A percentile compares a stretch with the other conserved stretches of the same genome.
Conservation (phyloP, 192 early-diverging fungal genomes). For the Coemansia sp. region DNA sequence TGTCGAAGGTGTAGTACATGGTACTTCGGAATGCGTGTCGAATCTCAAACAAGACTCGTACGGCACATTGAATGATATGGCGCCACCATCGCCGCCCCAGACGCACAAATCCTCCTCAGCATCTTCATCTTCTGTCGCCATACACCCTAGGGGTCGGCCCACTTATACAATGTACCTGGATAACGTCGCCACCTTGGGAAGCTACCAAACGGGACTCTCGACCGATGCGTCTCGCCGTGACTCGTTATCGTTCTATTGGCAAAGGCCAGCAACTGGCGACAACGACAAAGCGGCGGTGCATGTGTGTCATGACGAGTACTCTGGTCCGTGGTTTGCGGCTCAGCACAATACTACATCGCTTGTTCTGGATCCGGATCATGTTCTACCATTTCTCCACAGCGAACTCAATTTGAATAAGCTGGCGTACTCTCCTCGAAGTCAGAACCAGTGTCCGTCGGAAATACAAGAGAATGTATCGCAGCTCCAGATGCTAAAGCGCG, state of each 20-base stretch:
- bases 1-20: neutral
- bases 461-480: constrained; percentile 15
- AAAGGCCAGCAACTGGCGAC: neutral
- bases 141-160: constrained; percentile 7
- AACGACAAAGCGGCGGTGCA: neutral
- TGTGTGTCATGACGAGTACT: constrained; percentile 20
- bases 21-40: neutral
- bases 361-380: constrained; percentile 21
- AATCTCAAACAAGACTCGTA: neutral
- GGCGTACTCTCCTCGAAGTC: neutral
- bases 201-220: constrained; percentile 29
- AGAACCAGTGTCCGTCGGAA: neutral
- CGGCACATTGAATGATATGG: neutral
- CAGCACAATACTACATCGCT: constrained; percentile 11
- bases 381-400: constrained; percentile 46
- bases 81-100: constrained; percentile 34
- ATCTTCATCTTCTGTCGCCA: neutral
- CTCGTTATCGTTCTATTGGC: constrained; percentile 38
- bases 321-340: constrained; percentile 51
- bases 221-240: constrained; percentile 28
- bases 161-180: constrained; percentile 31
- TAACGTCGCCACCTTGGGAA: constrained; percentile 14
- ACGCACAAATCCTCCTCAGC: constrained; percentile 26
- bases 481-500: constrained; percentile 15
- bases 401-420: constrained; percentile 51